Percentiles rank a stretch among this genome's conserved stretches.
Conservation (phyloP, 2,329 filamentous ascomycete genomes). For the Trichoderma koningii region DNA sequence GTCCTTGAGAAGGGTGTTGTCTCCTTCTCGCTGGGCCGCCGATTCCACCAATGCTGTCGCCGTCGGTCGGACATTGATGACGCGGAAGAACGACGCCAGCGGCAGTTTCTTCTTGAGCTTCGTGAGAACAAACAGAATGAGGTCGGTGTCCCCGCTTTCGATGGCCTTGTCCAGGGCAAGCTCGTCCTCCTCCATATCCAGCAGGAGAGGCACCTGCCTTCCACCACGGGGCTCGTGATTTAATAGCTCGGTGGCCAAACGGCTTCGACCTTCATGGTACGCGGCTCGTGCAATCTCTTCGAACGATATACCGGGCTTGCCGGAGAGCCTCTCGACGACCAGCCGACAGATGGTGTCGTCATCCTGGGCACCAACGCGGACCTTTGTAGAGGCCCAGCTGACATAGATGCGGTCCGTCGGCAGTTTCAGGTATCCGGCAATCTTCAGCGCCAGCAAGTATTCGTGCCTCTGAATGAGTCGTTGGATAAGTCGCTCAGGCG, state of each 20-base stretch:
- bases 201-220: conserved; percentile 89
- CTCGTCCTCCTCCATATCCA: conserved; percentile 95
- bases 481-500: conserved; percentile 82
- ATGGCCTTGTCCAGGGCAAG: conserved; percentile 95
- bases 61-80: conserved; percentile 80
- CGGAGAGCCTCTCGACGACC: conserved; percentile 82
- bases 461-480: conserved; percentile 86
- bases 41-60: conserved; percentile 90
- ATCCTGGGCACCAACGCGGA: conserved; percentile 78
- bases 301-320: conserved; percentile 91
- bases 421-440: conserved; percentile 83
- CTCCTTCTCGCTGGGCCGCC: conserved; percentile 66
- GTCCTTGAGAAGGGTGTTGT: conserved; percentile 86
- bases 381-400: conserved; percentile 95
- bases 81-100: conserved; percentile 87
- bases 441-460: conserved; percentile 84
- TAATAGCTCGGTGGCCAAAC: conserved; percentile 86
- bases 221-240: conserved; percentile 93
- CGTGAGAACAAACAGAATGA: conserved; percentile 85
- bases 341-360: conserved; percentile 85
- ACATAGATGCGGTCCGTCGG: conserved; percentile 90
- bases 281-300: conserved; percentile 90
- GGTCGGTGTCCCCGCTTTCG: conserved; percentile 90
- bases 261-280: conserved; percentile 86
- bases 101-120: conserved; percentile 89